phyloP scores from a whole-genome alignment of 2,329 filamentous ascomycete genomes.

The Metarhizium guizhouense region DNA sequence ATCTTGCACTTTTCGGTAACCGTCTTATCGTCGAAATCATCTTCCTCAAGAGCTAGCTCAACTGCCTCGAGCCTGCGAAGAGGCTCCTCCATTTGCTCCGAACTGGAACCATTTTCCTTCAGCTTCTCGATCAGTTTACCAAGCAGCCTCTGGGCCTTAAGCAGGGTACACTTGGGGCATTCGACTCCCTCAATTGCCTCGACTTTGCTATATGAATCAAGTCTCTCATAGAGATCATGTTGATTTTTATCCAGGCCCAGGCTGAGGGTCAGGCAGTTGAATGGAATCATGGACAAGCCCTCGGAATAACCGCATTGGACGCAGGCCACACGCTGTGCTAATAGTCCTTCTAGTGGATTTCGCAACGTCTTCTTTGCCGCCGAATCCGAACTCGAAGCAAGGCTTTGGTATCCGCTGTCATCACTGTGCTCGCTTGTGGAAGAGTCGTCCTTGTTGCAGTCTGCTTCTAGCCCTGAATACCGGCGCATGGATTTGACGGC shows the following conservation, averaged over 20 bases:
- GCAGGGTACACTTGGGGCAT: conserved; percentile 81
- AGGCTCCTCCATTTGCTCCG: conserved; percentile 42
- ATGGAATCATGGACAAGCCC: conserved; percentile 81
- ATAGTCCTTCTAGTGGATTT: conserved; percentile 80
- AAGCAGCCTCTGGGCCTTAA: conserved; percentile 44
- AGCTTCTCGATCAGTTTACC: conserved; percentile 35
- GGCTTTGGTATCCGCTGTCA: conserved; percentile 48
- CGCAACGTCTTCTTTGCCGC: conserved; percentile 33
- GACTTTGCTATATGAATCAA: conserved; percentile 77
- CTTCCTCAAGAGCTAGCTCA: conserved; percentile 62
- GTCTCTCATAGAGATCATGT: conserved; percentile 67
- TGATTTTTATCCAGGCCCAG: conserved; percentile 53
- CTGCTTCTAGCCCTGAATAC: conserved; percentile 30
- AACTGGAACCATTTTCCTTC: conserved; percentile 24
- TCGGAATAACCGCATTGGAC: conserved; percentile 78
- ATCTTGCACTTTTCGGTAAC: conserved; percentile 57
- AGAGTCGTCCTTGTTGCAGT: conserved; percentile 31
- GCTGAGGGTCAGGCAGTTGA: conserved; percentile 86
- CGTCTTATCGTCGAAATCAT: conserved; percentile 68
- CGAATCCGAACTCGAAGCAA: conserved; percentile 27
- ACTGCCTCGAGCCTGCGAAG: conserved; percentile 54
- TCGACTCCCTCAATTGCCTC: conserved; percentile 85
- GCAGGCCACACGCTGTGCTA: conserved; percentile 84
- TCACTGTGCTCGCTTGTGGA: conserved; percentile 41
- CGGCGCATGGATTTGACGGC: conserved; percentile 24